These are phyloP conservation scores for Aspergillus pseudoterreus DNA, from an alignment of 2,329 filamentous ascomycete genomes.

Conservation along the genomic window DNA sequence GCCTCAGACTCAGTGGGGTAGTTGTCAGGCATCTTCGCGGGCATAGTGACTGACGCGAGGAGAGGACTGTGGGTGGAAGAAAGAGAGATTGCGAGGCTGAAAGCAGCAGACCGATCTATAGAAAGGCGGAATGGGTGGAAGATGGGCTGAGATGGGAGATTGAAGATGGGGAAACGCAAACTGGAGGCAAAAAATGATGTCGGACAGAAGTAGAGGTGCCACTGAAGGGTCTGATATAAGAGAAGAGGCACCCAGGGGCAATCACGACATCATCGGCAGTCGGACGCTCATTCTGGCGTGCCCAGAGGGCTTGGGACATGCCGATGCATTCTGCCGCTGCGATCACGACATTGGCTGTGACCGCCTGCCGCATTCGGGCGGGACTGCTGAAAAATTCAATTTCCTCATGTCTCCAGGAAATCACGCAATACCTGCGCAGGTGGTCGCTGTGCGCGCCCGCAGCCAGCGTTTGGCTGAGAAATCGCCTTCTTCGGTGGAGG, in stretches of 20 bases:
- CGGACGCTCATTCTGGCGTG: slow-evolving; percentile 19
- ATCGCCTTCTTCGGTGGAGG: slow-evolving; percentile 3
- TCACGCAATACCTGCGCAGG: slow-evolving; percentile 39
- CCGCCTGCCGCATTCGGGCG: slow-evolving; percentile 24
- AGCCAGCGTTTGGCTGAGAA: slow-evolving; percentile 19
- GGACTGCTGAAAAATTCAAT: slow-evolving; percentile 26
- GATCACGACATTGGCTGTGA: slow-evolving; percentile 28
- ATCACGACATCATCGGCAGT: slow-evolving; percentile 32
- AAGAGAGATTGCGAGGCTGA: slow-evolving; percentile 1
- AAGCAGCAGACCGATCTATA: slow-evolving; percentile 8
- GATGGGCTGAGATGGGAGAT: slow-evolving; percentile 19
- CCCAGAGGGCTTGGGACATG: slow-evolving; percentile 18
- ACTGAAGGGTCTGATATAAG: slow-evolving; percentile 26
- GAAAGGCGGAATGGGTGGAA: slow-evolving; percentile 1
- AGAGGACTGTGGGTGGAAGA: not conserved
- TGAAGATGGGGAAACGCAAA: slow-evolving; percentile 50
- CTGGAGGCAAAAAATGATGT: slow-evolving; percentile 4
- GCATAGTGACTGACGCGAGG: slow-evolving; percentile 27
- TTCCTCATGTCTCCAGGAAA: slow-evolving; percentile 28
- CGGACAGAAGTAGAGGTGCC: slow-evolving; percentile 12
- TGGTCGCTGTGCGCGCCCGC: slow-evolving; percentile 18
- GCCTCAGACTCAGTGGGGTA: slow-evolving; percentile 36
- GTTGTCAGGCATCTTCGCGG: slow-evolving; percentile 33
- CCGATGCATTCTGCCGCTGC: slow-evolving; percentile 22
- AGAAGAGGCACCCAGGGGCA: slow-evolving; percentile 19